Base-by-base conservation (phyloP, 2,329 filamentous ascomycete genomes). In the Geosmithia flava region DNA sequence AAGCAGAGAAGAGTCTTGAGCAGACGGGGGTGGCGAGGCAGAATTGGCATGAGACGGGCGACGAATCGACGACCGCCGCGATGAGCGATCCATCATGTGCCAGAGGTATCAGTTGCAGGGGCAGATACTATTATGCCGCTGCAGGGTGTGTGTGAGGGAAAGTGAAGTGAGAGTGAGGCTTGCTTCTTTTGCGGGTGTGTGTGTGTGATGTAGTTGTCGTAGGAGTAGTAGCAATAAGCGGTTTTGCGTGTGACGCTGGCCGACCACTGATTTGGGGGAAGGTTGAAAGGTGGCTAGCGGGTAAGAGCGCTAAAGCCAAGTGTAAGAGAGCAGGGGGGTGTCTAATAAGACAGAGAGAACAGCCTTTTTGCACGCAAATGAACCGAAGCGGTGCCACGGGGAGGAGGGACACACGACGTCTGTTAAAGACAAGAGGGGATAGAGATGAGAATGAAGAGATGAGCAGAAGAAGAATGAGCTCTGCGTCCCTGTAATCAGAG, bases 61-160 rank as follows among this genome's bases (percentile, higher is more conserved):
- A 20, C 45, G 30, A 11, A 33, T 15, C 39, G 30, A 17, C 3
- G 45, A 15, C 45, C 37, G 30, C 20, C 45, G 45, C 20, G 45
- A 47, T 23, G 61, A 58, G 59, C 64, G 64, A 53, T 66, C 63
- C 64, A 66, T 65, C 55, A 52, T 49, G 56, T 58, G n/a, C 43
- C 3, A 8, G 43, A 27, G 8, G 23, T 27, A 8, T 27, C 23
- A 27, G 23, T 10, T 43, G 13, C 41, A 11, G 44, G 44, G 23
- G 16, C 4, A 33, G 44, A 20, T 45, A 10, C n/a, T 20, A n/a
- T 45, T 7, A 23, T 45, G 44, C 6, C 7, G 19, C 7, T 45
- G 44, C 8, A 8, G 20, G n/a, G 3, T 19, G 20, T 6, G 42
- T 23, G 3, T 27, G 20, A 27, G 20, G 20, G 43, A 44, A 16